These are phyloP conservation scores for Annulohypoxylon bovei DNA, from an alignment of 495 filamentous ascomycete genomes.

Conservation along the genomic window DNA sequence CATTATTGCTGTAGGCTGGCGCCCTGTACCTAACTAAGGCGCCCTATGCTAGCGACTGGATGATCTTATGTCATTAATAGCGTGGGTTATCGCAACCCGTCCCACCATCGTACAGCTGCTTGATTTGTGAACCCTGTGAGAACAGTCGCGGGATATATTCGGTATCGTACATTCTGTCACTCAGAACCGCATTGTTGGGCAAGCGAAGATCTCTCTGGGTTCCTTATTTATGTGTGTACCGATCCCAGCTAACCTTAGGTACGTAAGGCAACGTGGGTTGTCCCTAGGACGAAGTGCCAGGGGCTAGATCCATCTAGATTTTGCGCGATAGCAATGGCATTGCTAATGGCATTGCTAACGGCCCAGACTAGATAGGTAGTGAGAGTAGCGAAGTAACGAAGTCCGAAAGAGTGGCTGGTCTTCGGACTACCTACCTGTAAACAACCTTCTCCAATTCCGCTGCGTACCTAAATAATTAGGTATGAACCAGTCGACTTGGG, in stretches of 20 bases:
- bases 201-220: conserved; percentile 8
- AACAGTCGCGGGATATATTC: conserved; percentile 19
- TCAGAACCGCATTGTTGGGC: conserved; percentile 24
- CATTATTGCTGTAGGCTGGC: conserved; percentile 11
- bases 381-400: too few species aligned
- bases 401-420: conserved; percentile 1
- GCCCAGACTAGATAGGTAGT: too few species aligned
- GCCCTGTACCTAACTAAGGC: conserved; percentile 6
- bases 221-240: conserved; percentile 4
- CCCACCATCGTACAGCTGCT: conserved; percentile 11
- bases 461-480: background rate
- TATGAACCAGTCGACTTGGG: background rate
- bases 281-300: conserved; percentile 6
- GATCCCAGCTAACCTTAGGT: conserved; percentile 13
- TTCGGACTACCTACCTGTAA: background rate
- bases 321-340: conserved; percentile 9
- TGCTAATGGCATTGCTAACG: too few species aligned
- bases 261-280: conserved; percentile 28
- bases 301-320: conserved; percentile 8
- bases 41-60: conserved; percentile 15
- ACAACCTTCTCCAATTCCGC: background rate
- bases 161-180: conserved; percentile 9
- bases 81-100: conserved; percentile 24
- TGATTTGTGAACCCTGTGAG: background rate
- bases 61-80: conserved; percentile 38